A percentile compares a stretch with the other conserved stretches of the same genome.
Evolutionary conservation across 306 rosid genomes (phyloP).

Genomic region (Quercus mongolica): DNA sequence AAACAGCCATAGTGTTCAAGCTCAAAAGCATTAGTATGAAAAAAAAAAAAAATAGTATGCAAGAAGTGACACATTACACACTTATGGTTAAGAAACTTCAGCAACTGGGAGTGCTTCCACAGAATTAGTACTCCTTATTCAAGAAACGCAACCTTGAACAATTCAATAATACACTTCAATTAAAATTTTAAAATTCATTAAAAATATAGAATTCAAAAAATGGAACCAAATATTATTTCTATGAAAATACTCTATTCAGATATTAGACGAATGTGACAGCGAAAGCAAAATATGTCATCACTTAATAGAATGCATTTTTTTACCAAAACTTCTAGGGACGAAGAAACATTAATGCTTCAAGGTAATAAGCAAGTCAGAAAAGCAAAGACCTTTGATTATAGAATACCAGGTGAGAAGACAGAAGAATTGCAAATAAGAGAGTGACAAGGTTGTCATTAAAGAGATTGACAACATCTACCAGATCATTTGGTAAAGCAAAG

Average conservation of each 20-base stretch:
- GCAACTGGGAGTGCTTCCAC: background rate
- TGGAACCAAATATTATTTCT: background rate
- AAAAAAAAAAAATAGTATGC: too few relatives aligned
- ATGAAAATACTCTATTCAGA: background rate
- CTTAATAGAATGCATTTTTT: background rate
- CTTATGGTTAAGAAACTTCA: background rate
- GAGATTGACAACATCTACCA: constrained; percentile 66
- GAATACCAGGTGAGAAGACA: constrained; percentile 65
- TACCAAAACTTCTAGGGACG: background rate
- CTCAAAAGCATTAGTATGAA: too few relatives aligned
- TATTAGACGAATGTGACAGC: background rate
- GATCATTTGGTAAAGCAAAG: constrained; percentile 93
- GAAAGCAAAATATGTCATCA: background rate
- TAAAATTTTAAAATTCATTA: background rate
- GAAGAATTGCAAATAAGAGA: constrained; percentile 85
- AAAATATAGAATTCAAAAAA: background rate
- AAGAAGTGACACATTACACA: background rate
- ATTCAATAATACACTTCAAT: background rate
- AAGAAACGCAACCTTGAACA: background rate
- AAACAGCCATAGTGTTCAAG: too few relatives aligned
- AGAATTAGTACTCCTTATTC: background rate
- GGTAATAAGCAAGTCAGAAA: background rate
- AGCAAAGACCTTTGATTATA: background rate
- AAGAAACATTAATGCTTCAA: constrained; percentile 8
- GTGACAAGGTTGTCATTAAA: constrained; percentile 87